A percentile compares a stretch with the other conserved stretches of the same genome.
Evolutionary conservation across 2,329 filamentous ascomycete genomes (phyloP).

Genomic region (Aspergillus clavatus): DNA sequence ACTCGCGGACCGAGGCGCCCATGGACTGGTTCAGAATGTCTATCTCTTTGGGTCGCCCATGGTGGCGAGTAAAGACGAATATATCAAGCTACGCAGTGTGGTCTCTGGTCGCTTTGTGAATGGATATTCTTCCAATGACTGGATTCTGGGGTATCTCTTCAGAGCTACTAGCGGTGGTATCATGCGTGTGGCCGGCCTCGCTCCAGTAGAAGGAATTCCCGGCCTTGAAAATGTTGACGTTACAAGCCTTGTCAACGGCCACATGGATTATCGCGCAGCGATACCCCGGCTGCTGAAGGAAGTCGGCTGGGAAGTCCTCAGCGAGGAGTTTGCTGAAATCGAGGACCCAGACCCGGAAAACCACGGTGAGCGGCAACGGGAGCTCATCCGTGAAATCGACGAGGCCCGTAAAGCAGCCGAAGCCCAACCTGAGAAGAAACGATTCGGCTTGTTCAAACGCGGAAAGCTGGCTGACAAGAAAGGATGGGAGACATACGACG

Average conservation of each 20-base stretch:
- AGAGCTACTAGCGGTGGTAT: constrained; percentile 90
- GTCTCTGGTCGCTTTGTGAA: constrained; percentile 92
- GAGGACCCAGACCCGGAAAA: constrained; percentile 96
- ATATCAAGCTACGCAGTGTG: constrained; percentile 71
- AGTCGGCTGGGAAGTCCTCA: constrained; percentile 86
- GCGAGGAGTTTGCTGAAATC: constrained; percentile 92
- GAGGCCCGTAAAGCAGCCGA: constrained; percentile 85
- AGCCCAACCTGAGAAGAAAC: constrained; percentile 66
- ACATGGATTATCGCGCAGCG: constrained; percentile 92
- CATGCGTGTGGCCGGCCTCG: constrained; percentile 78
- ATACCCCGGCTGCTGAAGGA: constrained; percentile 85
- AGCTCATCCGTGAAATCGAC: constrained; percentile 94
- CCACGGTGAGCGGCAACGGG: constrained; percentile 77
- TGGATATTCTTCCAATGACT: constrained; percentile 90
- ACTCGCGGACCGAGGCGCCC: constrained; percentile 74
- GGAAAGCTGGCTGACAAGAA: constrained; percentile 72
- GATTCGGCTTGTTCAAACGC: constrained; percentile 74
- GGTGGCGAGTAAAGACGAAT: constrained; percentile 89
- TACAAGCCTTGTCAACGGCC: constrained; percentile 77
- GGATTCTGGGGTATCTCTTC: constrained; percentile 95
- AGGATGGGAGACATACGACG: constrained; percentile 92
- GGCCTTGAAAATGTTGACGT: constrained; percentile 87
- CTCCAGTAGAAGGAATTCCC: constrained; percentile 67
- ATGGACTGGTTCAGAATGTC: constrained; percentile 87
- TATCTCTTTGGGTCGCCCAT: constrained; percentile 91